phyloP scores from a whole-genome alignment of 2,329 filamentous ascomycete genomes.

The Hypoxylon rubiginosum region DNA sequence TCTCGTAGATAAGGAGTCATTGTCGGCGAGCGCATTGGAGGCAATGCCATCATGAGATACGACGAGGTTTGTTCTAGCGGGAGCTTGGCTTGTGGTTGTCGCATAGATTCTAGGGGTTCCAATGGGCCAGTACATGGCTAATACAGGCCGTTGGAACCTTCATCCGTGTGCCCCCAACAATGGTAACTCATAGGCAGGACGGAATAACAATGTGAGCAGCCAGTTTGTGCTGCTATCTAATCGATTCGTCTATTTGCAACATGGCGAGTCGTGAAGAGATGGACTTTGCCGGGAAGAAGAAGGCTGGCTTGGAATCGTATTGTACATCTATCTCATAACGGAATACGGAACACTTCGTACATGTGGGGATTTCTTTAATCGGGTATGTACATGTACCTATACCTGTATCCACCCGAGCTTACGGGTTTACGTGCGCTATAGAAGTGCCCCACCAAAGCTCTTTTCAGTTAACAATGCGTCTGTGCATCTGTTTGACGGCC shows the following conservation, averaged over 20 bases:
- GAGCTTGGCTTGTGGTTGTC: slow-evolving; percentile 75
- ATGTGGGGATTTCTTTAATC: not conserved
- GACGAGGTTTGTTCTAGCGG: slow-evolving; percentile 61
- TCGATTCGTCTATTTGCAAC: slow-evolving; percentile 26
- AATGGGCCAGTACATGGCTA: slow-evolving; percentile 90
- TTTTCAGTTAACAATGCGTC: not conserved
- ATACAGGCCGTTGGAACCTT: slow-evolving; percentile 52
- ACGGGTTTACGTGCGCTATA: no score
- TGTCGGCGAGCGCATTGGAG: slow-evolving; percentile 53
- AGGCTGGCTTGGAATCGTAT: slow-evolving; percentile 16
- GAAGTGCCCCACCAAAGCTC: not conserved
- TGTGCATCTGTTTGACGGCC: not conserved
- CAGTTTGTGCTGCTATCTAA: slow-evolving; percentile 38
- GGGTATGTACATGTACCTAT: not conserved
- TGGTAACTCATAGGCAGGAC: slow-evolving; percentile 27
- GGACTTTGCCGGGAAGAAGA: slow-evolving; percentile 10
- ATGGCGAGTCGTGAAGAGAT: slow-evolving; percentile 29
- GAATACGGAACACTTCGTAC: not conserved
- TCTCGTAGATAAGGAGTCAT: slow-evolving; percentile 46
- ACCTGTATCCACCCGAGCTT: not conserved
- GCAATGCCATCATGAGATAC: slow-evolving; percentile 73
- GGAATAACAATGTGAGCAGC: slow-evolving; percentile 26
- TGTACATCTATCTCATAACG: slow-evolving; percentile 1
- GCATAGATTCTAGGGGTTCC: slow-evolving; percentile 87
- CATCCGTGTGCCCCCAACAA: slow-evolving; percentile 48